Conservation (phyloP, 371 early-diverging fungal species). For the Rhizopus arrhizus region DNA sequence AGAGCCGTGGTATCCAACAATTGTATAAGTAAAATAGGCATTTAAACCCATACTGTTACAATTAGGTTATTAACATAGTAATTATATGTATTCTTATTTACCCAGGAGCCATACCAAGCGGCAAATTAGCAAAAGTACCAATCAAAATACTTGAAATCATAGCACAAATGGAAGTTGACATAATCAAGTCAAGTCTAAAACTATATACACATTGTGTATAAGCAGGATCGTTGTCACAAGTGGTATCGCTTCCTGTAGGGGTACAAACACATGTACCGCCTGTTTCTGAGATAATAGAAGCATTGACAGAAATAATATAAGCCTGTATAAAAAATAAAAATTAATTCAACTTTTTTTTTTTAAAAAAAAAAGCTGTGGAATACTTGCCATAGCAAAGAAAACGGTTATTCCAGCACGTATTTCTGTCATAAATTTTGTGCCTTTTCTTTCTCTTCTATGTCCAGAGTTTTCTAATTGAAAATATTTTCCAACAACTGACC, state of each 20-base stretch:
- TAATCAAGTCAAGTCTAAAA: conserved; percentile 70
- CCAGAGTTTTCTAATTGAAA: conserved; percentile 71
- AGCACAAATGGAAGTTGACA: conserved; percentile 70
- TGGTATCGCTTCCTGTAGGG: conserved; percentile 43
- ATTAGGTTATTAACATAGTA: no score
- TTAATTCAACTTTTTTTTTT: neutral
- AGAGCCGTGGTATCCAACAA: conserved; percentile 77
- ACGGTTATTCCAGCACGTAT: conserved; percentile 67
- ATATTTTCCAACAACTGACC: conserved; percentile 57
- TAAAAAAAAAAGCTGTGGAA: neutral
- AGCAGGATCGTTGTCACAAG: conserved; percentile 48
- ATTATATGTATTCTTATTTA: conserved; percentile 10
- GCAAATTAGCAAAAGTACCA: conserved; percentile 75
- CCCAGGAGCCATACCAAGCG: conserved; percentile 75
- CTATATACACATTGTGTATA: conserved; percentile 66
- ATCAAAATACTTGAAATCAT: conserved; percentile 68
- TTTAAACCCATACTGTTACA: conserved; percentile 68
- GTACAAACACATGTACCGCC: conserved; percentile 77
- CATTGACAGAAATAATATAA: conserved; percentile 62
- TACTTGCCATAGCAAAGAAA: conserved; percentile 39
- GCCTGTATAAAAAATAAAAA: conserved; percentile 13
- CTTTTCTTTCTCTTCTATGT: conserved; percentile 53
- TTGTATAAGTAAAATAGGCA: conserved; percentile 81
- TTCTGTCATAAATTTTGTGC: conserved; percentile 68
- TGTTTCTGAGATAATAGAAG: conserved; percentile 74